phyloP scores from a whole-genome alignment of 805 yeast species.

The Dipodascus geniculatus region DNA sequence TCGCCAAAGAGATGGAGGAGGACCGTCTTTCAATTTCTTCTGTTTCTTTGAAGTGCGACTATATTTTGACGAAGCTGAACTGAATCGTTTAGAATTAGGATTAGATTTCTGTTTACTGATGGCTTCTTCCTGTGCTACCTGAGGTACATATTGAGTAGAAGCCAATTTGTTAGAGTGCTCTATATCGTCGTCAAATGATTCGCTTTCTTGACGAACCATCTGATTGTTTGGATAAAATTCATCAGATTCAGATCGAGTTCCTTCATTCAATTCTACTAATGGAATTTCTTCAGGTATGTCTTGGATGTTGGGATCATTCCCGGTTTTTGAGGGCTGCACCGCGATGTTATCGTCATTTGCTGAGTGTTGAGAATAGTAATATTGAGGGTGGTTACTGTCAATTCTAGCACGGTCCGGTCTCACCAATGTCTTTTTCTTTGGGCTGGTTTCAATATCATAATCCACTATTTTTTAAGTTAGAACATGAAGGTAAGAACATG shows the following conservation, averaged over 20 bases:
- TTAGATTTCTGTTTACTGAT: neutral
- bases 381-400: conserved; percentile 60
- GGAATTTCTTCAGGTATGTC: conserved; percentile 8
- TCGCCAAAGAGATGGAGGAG: conserved; percentile 48
- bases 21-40: conserved; percentile 9
- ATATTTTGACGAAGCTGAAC: conserved; percentile 5
- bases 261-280: conserved; percentile 5
- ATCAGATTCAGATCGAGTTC: conserved; percentile 1
- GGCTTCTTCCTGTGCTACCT: neutral
- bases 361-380: conserved; percentile 65
- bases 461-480: neutral
- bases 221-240: neutral
- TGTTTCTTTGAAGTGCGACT: conserved; percentile 8
- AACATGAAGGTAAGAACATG: neutral
- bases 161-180: neutral
- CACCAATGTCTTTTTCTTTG: conserved; percentile 56
- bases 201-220: neutral
- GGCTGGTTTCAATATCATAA: neutral
- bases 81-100: neutral
- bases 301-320: conserved; percentile 44
- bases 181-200: neutral
- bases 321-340: conserved; percentile 60
- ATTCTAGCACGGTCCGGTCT: conserved; percentile 71
- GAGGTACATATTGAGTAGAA: neutral
- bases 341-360: conserved; percentile 48